A percentile compares a stretch with the other conserved stretches of the same genome.
Conservation (phyloP, 208 protist species). For the Trypanosoma boissoni region DNA sequence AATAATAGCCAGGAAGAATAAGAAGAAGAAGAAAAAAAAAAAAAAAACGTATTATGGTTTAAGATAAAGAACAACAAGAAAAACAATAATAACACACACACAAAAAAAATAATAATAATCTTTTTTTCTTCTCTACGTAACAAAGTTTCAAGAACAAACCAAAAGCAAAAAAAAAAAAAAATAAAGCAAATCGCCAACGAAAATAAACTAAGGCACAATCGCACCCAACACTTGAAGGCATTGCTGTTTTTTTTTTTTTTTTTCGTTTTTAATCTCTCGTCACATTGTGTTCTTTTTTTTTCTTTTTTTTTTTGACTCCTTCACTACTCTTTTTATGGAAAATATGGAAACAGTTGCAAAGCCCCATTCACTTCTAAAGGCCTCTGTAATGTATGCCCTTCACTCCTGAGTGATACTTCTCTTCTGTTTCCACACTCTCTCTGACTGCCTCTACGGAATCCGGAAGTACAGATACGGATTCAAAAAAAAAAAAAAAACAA, state of each 20-base stretch:
- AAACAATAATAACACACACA: constrained; percentile 14
- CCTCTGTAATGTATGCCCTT: no score
- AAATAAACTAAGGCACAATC: background rate
- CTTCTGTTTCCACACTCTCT: no score
- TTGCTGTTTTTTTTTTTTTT: background rate
- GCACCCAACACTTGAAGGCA: background rate
- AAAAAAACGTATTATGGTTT: background rate
- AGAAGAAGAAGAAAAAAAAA: constrained; percentile 1
- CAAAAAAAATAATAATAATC: constrained; percentile 5
- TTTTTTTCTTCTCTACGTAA: background rate
- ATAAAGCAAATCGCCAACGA: constrained; percentile 1
- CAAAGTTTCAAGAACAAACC: background rate
- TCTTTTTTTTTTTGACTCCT: background rate
- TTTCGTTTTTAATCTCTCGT: background rate
- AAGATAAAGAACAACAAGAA: constrained; percentile 8
- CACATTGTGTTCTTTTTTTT: background rate
- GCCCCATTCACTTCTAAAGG: no score
- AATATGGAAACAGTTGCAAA: no score
- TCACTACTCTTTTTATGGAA: background rate
- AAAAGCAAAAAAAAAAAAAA: constrained; percentile 7
- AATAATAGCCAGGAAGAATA: background rate
- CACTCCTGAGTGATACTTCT: no score
- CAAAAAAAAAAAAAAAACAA: background rate
- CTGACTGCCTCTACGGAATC: no score
- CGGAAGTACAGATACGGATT: no score